These are phyloP conservation scores for Pseudogymnoascus sp. DNA, from an alignment of 2,329 filamentous ascomycete species.

Conservation along the genomic window DNA sequence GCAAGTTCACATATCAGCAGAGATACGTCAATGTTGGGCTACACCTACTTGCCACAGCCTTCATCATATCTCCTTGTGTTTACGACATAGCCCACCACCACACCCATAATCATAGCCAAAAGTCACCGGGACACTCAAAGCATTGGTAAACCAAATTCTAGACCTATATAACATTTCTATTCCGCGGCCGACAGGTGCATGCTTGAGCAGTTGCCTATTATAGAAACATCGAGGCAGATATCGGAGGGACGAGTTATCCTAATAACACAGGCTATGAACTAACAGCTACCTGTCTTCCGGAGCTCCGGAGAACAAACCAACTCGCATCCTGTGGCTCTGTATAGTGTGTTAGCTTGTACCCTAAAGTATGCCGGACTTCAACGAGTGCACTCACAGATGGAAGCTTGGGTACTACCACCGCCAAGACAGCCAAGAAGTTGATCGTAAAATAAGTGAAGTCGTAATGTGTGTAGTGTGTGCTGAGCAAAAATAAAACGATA, in stretches of 20 bases:
- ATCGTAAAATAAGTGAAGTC: conserved; percentile 94
- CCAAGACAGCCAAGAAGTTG: conserved; percentile 88
- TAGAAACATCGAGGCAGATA: conserved; percentile 4
- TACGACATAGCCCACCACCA: background rate
- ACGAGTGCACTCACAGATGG: conserved; percentile 62
- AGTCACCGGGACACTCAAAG: background rate
- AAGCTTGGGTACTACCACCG: conserved; percentile 90
- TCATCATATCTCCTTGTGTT: background rate
- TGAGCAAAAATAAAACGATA: conserved; percentile 87
- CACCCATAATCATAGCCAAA: background rate
- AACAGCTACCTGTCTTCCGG: conserved; percentile 47
- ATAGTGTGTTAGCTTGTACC: conserved; percentile 20
- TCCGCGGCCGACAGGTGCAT: background rate
- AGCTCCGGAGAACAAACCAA: conserved; percentile 63
- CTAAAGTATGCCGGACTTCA: background rate
- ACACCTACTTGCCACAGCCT: background rate
- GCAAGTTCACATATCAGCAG: background rate
- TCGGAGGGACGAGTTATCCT: conserved; percentile 1
- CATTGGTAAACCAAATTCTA: conserved; percentile 6
- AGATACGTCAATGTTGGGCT: background rate
- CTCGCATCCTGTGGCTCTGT: conserved; percentile 70
- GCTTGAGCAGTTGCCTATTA: background rate
- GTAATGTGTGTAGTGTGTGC: conserved; percentile 98
- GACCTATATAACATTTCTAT: conserved; percentile 7
- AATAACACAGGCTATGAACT: conserved; percentile 1